These are phyloP conservation scores for Talaromyces sp. DNA, from an alignment of 2,329 filamentous ascomycete genomes.

Conservation along the genomic window DNA sequence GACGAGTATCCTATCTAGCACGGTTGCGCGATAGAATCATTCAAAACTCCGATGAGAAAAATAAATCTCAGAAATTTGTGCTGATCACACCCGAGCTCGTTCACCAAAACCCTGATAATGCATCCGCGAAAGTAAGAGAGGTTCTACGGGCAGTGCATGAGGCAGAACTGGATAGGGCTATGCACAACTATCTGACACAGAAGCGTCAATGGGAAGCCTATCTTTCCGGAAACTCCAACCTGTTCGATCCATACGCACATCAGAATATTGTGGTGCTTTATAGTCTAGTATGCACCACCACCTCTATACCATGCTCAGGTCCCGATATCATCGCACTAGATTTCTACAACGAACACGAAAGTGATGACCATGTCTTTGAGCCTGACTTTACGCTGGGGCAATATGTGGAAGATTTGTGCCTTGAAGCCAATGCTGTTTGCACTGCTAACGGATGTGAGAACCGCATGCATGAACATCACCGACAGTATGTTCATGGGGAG, in stretches of 20 bases:
- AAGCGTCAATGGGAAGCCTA: conserved; percentile 96
- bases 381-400: conserved; percentile 91
- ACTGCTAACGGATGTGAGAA: conserved; percentile 80
- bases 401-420: conserved; percentile 87
- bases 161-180: conserved; percentile 91
- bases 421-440: conserved; percentile 72
- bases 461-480: conserved; percentile 86
- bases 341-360: conserved; percentile 88
- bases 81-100: conserved; percentile 96
- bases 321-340: conserved; percentile 85
- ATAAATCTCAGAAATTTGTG: conserved; percentile 70
- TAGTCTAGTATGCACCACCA: conserved; percentile 88
- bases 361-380: conserved; percentile 63
- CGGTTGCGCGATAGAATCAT: conserved; percentile 67
- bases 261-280: conserved; percentile 95
- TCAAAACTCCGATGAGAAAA: conserved; percentile 57
- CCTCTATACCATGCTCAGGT: conserved; percentile 87
- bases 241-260: conserved; percentile 93
- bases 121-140: conserved; percentile 83
- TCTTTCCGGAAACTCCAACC: conserved; percentile 77
- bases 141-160: conserved; percentile 93
- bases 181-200: conserved; percentile 91
- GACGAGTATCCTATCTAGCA: conserved; percentile 75
- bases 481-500: conserved; percentile 95
- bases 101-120: conserved; percentile 72